A percentile compares a stretch with the other conserved stretches of the same genome.
Conservation (phyloP, 768 basidiomycete species). For the Lactifluus echinatus region DNA sequence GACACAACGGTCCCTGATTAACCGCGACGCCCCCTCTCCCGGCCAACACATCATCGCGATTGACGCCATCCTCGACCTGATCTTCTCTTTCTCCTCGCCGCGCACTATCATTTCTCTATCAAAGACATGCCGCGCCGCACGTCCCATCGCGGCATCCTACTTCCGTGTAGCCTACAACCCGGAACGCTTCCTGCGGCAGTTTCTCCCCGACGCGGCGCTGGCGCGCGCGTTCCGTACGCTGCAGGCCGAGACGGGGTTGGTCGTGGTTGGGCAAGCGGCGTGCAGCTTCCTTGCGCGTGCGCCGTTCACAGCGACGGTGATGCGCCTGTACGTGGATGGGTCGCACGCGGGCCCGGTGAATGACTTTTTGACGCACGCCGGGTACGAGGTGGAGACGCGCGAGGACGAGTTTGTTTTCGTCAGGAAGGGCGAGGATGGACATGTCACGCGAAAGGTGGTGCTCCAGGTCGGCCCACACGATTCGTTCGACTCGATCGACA, state of each 20-base stretch:
- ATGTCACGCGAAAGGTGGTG: not conserved
- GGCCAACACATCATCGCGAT: conserved; percentile 55
- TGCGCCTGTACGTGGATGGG: conserved; percentile 5
- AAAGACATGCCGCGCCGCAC: conserved; percentile 7
- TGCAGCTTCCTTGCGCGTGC: conserved; percentile 5
- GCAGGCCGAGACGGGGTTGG: conserved; percentile 6
- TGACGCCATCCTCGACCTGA: conserved; percentile 35
- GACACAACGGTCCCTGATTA: not conserved
- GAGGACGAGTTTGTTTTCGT: not conserved
- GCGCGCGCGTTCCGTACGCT: conserved; percentile 5
- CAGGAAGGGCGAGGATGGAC: not conserved
- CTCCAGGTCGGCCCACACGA: not conserved
- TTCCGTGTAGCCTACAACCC: conserved; percentile 16
- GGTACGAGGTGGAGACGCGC: not conserved
- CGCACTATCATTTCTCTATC: conserved; percentile 24
- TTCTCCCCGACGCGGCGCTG: not conserved
- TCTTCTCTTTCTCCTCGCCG: conserved; percentile 54
- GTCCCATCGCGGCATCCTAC: conserved; percentile 12
- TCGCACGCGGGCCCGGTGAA: not conserved
- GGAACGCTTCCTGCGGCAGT: conserved; percentile 1
- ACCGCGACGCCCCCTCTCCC: conserved; percentile 40
- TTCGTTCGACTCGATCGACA: conserved; percentile 1
- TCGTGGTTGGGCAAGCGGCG: not conserved
- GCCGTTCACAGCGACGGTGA: not conserved
- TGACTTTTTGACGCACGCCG: not conserved